Evolutionary conservation across 1,139 yeast species (phyloP), one percentile per base, ranked within the genome.

Genomic region (Maudiozyma humilis): DNA sequence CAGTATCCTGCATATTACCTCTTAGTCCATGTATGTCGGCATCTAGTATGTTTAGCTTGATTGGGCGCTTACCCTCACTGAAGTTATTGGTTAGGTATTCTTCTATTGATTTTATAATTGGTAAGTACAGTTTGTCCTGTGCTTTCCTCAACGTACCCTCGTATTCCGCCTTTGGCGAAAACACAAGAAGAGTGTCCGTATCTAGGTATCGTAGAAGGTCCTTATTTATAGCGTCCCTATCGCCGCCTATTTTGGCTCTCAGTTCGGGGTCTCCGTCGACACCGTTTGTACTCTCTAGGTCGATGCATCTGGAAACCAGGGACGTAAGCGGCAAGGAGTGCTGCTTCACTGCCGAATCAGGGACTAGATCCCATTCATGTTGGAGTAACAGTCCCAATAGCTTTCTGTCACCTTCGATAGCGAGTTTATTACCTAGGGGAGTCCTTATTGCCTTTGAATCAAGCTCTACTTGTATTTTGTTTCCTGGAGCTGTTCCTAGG

Each of bases 181-280:
- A 84, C 8, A 89, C 87, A 41, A 91, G 71, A 53, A 95, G 70
- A 1, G 97, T 88, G 62, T 91, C 98, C 1, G 98, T 91, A 60
- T 91, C 98, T 45, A 93, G 69, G 60, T 88, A 91, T 46, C 91
- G 79, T 55, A 89, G 68, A 51, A 91, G 61, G 49, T 73, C 72
- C 41, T 68, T 60, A 50, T 76, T 73, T 33, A 83, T 72, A 44
- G 74, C 77, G 5, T 72, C 73, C 41, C 76, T 65, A 50, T 70
- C 58, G 30, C 59, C 74, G 8, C 88, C 86, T 33, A 81, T 73
- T 58, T 79, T 80, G 29, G 79, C 74, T 17, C 71, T 63, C 46
- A 73, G 62, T 44, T 79, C 82, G 4, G 68, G 63, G 47, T 73
- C 71, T 1, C 64, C 60, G 3, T 49, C 53, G 1, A 50, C 48